Evolutionary conservation across 345 rosid genomes (phyloP).

Genomic region (Nephelium lappaceum): DNA sequence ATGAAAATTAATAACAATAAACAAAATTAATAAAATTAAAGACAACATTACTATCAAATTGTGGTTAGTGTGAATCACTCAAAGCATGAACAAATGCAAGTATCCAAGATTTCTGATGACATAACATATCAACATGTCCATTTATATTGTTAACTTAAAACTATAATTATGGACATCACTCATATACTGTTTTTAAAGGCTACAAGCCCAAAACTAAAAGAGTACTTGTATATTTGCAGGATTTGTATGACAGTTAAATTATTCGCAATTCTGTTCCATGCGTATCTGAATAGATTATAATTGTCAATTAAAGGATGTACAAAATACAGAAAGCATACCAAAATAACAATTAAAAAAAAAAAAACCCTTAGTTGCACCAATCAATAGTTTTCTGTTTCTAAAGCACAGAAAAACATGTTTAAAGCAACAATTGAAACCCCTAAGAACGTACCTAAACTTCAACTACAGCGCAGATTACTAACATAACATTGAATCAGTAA

Average conservation of each 20-base stretch:
- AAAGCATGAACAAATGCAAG: neutral
- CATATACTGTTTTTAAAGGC: neutral
- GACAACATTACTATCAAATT: no score
- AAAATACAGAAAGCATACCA: neutral
- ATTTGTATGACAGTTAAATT: neutral
- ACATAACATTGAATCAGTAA: no score
- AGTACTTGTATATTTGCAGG: neutral
- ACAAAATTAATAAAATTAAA: no score
- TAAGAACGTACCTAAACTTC: no score
- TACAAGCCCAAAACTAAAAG: no score
- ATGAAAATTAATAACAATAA: no score
- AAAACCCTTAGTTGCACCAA: neutral
- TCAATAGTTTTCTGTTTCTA: neutral
- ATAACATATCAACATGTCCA: neutral
- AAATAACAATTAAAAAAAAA: no score
- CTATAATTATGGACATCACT: neutral
- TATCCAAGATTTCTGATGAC: neutral
- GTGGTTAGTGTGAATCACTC: conserved; percentile 14
- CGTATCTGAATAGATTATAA: neutral
- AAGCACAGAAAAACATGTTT: neutral
- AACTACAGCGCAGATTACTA: no score
- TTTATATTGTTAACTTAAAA: neutral
- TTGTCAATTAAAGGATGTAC: neutral
- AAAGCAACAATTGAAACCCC: no score
- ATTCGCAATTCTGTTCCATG: no score